A percentile compares a stretch with the other conserved stretches of the same genome.
These are phyloP conservation scores for Tetradesmus lagerheimii DNA, from an alignment of 139 green algal species.

Conservation along the genomic window DNA sequence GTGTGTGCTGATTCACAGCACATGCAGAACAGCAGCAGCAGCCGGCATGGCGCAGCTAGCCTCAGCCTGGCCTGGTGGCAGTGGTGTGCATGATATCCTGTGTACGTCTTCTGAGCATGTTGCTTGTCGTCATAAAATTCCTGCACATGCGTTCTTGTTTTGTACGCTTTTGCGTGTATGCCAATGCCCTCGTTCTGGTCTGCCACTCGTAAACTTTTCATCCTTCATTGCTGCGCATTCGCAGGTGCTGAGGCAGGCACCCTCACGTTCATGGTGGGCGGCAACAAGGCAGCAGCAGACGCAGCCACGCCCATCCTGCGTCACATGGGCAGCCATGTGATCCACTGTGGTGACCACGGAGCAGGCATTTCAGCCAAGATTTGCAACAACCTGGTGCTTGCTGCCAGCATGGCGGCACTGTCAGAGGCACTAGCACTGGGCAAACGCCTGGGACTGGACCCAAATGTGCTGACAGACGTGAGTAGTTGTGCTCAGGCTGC, in stretches of 20 bases:
- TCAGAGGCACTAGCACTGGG: slow-evolving; percentile 78
- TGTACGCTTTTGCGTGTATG: too few relatives aligned
- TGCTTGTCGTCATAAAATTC: too few relatives aligned
- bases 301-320: slow-evolving; percentile 64
- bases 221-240: slow-evolving; percentile 41
- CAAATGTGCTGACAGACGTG: slow-evolving; percentile 64
- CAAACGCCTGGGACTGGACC: slow-evolving; percentile 72
- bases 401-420: slow-evolving; percentile 62
- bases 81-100: too few relatives aligned
- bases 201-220: background rate
- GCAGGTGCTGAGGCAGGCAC: slow-evolving; percentile 70
- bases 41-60: too few relatives aligned
- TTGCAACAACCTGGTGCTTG: slow-evolving; percentile 33
- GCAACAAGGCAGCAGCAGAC: slow-evolving; percentile 40
- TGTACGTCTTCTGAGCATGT: too few relatives aligned
- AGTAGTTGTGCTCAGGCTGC: too few relatives aligned
- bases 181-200: too few relatives aligned
- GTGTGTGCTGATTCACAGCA: background rate
- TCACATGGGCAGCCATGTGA: slow-evolving; percentile 70
- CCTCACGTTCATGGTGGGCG: slow-evolving; percentile 88
- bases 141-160: too few relatives aligned
- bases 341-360: slow-evolving; percentile 62
- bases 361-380: slow-evolving; percentile 17
- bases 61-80: too few relatives aligned
- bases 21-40: background rate